Evolutionary conservation across 441 rosid genomes (phyloP), one percentile per base, ranked within the genome.

Genomic region (Manihot esculenta): DNA sequence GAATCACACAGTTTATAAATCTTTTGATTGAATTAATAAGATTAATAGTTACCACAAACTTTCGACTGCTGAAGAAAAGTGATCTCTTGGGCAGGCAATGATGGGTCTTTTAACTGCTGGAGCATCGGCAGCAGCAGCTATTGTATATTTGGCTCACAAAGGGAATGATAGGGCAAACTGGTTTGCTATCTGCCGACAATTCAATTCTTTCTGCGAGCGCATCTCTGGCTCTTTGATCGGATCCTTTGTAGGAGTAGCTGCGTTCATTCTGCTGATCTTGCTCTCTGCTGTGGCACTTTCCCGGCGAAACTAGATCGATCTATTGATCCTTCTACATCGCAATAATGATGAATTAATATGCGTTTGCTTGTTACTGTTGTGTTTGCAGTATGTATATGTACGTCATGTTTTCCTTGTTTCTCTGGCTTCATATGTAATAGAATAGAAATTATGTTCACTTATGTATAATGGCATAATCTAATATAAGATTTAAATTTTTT

Each of bases 161-260:
- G 87, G 87, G 54, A 84, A 84, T 55, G 30, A 21, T 5, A 71
- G 41, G 55, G 56, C 81, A 13, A 84, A 84, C 71, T 84, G 87
- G 87, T 67, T 77, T 56, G 78, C 83, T 45, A 76, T 84, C 70
- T 81, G 85, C 76, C 81, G 76, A 56, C 83, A 84, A 62, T 84
- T 75, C 77, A 76, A 77, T 30, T 71, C 85, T 38, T 81, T 84
- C 74, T 84, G 85, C 64, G 54, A 79, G 63, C 80, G 83, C 48
- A 72, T 51, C 60, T 79, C 83, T 3, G 83, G 82, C 38, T 75
- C 80, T 33, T 62, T 81, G 69, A 74, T 81, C 0, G 87, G 83
- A 42, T 81, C 87, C 20, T 79, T 77, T 27, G 72, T 74, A 0
- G 83, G 77, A 15, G 51, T 81, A 2, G 70, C 74, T 13, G 30